Conservation (phyloP, 192 early-diverging fungal genomes). For the Thamnidium elegans region DNA sequence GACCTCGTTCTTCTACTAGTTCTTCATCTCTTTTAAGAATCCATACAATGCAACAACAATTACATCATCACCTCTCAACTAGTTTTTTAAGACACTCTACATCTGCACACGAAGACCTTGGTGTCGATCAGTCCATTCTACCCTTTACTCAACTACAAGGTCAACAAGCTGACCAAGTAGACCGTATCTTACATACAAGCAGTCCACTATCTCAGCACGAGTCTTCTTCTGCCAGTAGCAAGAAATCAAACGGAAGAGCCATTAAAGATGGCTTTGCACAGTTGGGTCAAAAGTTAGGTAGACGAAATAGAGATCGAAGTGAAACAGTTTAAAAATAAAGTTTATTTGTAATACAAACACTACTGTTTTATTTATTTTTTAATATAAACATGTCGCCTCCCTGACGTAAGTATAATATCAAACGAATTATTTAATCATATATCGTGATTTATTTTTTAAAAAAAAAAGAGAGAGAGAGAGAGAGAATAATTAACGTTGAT, state of each 20-base stretch:
- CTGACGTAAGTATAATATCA: too few species aligned
- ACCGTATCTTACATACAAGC: not conserved
- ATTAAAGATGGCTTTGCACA: conserved; percentile 11
- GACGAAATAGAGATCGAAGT: conserved; percentile 10
- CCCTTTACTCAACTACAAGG: conserved; percentile 1
- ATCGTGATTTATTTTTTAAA: not conserved
- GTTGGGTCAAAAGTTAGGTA: not conserved
- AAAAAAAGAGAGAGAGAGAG: not conserved
- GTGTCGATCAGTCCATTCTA: not conserved
- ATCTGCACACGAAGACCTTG: not conserved
- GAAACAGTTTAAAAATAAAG: not conserved
- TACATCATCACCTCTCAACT: not conserved
- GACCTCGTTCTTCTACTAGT: not conserved
- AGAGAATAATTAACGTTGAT: conserved; percentile 8
- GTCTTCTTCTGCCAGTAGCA: too few species aligned
- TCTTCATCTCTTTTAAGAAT: not conserved
- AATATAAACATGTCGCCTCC: too few species aligned
- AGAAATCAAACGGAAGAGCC: conserved; percentile 2
- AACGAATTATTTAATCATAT: too few species aligned
- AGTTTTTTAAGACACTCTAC: too few species aligned
- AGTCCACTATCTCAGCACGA: too few species aligned
- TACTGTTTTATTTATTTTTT: not conserved
- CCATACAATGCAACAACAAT: not conserved
- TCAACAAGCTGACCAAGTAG: not conserved
- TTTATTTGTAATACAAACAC: not conserved